Base-by-base conservation (phyloP, 495 filamentous ascomycete species). In the Penicillium alfredii region DNA sequence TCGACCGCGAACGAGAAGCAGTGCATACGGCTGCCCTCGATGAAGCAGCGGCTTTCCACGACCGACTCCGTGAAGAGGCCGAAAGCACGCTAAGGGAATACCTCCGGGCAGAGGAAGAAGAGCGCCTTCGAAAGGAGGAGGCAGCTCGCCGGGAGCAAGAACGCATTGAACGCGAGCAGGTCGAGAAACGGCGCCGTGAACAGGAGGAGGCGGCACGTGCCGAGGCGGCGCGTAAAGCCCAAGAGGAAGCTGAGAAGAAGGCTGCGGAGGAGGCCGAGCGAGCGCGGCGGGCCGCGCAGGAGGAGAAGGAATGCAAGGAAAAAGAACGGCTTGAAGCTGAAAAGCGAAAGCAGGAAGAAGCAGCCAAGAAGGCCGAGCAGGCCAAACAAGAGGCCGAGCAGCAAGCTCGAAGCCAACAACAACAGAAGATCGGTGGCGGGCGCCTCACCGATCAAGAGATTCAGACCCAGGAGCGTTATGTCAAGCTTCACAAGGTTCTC, bases 401-500 rank as follows among this genome's bases (percentile, higher is more conserved):
- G 38, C 45, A 61, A 33, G 58, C 55, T 6, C 55, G 53, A 14
- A 44, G 42, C 14, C 45, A 53, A 18, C 42, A 49, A 16, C 56
- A 56, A 33, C 47, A 58, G 17, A 55, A 49, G 17, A 15, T 60
- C n/a, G 61, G 64, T 14, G 55, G 26, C 22, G 28, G 32, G 19
- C 40, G 40, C 11, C 33, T 51, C 8, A 51, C 55, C 4, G 17
- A 63, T 6, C 48, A 68, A 8, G 58, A 65, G 20, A 49, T 76
- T 31, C 56, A 51, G 3, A 42, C 58, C n/a, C 76, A 82, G 8
- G 58, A 75, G 31, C 69, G 72, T 17, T 88, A 88, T 55, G 53
- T 82, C 1, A 67, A 77, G 25, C 71, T 96, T 2, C 86, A 93
- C 54, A 55, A 77, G 38, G 71, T 72, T 11, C 64, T 94, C 14